Base-by-base conservation (phyloP, 2,329 filamentous ascomycete species). In the Tolypocladium endophyticum region DNA sequence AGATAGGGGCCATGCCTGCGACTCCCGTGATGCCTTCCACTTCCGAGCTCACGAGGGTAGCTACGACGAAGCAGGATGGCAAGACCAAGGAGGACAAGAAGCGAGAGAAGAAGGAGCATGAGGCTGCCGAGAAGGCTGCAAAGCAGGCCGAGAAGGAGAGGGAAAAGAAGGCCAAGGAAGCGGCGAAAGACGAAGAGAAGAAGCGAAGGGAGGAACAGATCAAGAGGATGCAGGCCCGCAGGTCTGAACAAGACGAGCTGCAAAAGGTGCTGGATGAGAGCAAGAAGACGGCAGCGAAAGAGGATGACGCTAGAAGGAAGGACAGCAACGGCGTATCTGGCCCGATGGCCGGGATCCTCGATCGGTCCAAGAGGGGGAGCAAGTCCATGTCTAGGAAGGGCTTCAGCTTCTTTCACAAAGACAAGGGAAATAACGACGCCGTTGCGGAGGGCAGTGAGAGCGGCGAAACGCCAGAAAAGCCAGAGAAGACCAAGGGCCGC, bases 371-470 rank as follows among this genome's bases (percentile, higher is more conserved):
- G 65, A 81, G 87, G 59, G 85, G 85, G 12, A 90, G 87, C 71
- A 93, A 90, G 76, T 92, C 89, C 63, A 82, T 96, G 77, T 84
- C 89, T 56, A 84, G 87, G 63, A 90, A 88, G 72, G 88, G 89
- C 65, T 87, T 90, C 67, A 83, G 81, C 38, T 88, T 89, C 68
- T 74, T 87, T 43, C 77, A 80, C 66, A 84, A 83, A 62, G 80
- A 83, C 62, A 80, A 76, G 70, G 66, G 64, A 68, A 38, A 59
- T 57, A 66, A 67, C 36, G 60, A 61, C 12, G 36, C 41, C 30
- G 35, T 61, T 38, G 65, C 64, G 53, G 69, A 71, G 58, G 70
- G 71, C 57, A 66, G 67, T 52, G 70, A 75, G 50, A 71, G 68
- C 65, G 64, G 64, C 60, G 67, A 68, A 43, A 62, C 64, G 35